Percentiles rank a stretch among this genome's conserved stretches.
These are phyloP conservation scores for Aciculosporium take DNA, from an alignment of 2,329 filamentous ascomycete genomes.

Conservation along the genomic window DNA sequence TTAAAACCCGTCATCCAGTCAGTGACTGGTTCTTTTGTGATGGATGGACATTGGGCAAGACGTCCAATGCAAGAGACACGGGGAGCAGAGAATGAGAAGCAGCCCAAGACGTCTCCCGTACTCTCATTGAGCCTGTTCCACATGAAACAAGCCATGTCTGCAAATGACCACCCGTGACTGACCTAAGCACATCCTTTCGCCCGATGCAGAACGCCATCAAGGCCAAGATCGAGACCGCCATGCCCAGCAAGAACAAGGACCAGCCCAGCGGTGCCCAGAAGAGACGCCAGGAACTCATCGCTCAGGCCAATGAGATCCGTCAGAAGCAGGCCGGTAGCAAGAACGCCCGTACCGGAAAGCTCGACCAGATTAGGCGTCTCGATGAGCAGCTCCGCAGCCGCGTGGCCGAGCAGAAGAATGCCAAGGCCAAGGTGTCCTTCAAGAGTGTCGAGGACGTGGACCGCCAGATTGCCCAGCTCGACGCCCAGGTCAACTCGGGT, in stretches of 20 bases:
- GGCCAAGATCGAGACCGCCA: slow-evolving; percentile 72
- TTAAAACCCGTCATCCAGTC: not conserved
- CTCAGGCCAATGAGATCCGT: slow-evolving; percentile 70
- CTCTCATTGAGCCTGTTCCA: not conserved
- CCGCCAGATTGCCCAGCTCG: slow-evolving; percentile 62
- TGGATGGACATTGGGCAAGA: too few species aligned
- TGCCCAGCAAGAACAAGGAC: slow-evolving; percentile 60
- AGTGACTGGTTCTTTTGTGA: too few species aligned
- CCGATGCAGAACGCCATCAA: slow-evolving; percentile 67
- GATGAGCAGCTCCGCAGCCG: slow-evolving; percentile 80
- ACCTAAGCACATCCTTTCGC: slow-evolving; percentile 2
- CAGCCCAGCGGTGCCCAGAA: slow-evolving; percentile 68
- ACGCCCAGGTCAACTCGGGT: slow-evolving; percentile 75
- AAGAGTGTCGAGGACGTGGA: slow-evolving; percentile 84
- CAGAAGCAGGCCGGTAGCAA: slow-evolving; percentile 82
- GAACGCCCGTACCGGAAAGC: slow-evolving; percentile 58
- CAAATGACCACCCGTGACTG: slow-evolving; percentile 5
- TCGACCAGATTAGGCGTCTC: slow-evolving; percentile 84
- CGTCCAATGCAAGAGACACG: too few species aligned
- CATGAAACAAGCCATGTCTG: too few species aligned
- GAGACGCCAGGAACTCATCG: slow-evolving; percentile 72
- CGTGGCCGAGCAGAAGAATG: slow-evolving; percentile 74
- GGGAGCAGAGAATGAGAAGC: too few species aligned
- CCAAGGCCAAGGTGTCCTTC: slow-evolving; percentile 66
- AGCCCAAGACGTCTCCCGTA: too few species aligned